Evolutionary conservation across 805 yeast species (phyloP), one percentile per base, ranked within the genome.

Genomic region (Myxozyma mucilagina): DNA sequence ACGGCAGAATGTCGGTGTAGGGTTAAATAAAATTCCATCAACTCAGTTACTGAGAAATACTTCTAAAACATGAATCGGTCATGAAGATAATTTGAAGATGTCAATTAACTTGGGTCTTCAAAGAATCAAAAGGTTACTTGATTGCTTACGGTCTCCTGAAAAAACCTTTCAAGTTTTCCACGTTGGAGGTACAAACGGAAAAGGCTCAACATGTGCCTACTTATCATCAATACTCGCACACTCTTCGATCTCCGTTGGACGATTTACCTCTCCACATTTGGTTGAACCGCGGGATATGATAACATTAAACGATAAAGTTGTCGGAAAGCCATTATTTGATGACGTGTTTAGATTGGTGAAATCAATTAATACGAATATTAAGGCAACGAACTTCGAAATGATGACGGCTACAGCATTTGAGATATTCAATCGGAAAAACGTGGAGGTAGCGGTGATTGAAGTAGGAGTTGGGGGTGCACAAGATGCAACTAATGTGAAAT

Each of bases 131-230:
- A 68, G 70, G 43, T 78, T 87, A 2, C 75, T 87, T 11, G 45
- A 6, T 14, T 45, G 54, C 53, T 66, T 4, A 69, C 72, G 24
- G 0, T 82, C 84, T 67, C 97, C 97, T 0, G 94, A 90, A 10
- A 63, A 71, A 14, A 67, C 75, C 4, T 84, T 84, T 69, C 82
- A 83, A 63, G 85, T 90, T 0, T 77, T 94, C n/a, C 99, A 94
- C 71, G 81, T 94, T 3, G 97, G 97, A 0, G 99, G 99, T 0
- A 93, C 99, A 8, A 93, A 93, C 71, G 99, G 99, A 0, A 93
- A 93, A 71, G 99, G 99, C 0, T 91, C 97, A 0, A 89, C 92
- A 0, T 85, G 96, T 60, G 86, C 97, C 0, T 92, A 91, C 71
- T 60, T 94, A 8, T 80, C 90, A 3, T 84, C 90, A 16, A 78